Conservation (phyloP, 2,329 filamentous ascomycete species). For the Zasmidium angulare region DNA sequence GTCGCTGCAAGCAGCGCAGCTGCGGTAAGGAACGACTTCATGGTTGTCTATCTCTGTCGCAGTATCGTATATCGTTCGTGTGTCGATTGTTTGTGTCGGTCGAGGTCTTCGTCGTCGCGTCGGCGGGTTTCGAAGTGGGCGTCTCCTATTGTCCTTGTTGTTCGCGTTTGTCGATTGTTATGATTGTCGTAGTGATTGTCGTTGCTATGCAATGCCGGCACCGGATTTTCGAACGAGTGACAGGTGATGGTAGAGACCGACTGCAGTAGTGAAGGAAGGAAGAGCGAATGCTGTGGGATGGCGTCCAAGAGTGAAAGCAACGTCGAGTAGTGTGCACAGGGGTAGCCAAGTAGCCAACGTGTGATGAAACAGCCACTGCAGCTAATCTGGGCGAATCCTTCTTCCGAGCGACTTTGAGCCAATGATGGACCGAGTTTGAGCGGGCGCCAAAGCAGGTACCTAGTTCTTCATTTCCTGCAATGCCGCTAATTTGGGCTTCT, state of each 20-base stretch:
- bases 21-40: conserved; percentile 34
- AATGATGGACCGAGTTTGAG: too few species aligned
- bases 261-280: conserved; percentile 6
- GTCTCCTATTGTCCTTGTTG: conserved; percentile 1
- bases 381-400: too few species aligned
- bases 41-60: conserved; percentile 15
- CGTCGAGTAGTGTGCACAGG: too few species aligned
- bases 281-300: background rate
- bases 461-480: too few species aligned
- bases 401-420: too few species aligned
- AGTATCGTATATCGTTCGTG: background rate
- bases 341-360: too few species aligned
- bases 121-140: background rate
- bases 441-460: too few species aligned
- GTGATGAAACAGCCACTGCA: too few species aligned
- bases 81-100: background rate
- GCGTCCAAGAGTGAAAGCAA: background rate
- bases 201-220: conserved; percentile 11
- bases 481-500: too few species aligned
- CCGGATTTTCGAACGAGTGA: conserved; percentile 6
- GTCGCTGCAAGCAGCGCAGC: conserved; percentile 32
- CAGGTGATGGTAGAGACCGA: conserved; percentile 10
- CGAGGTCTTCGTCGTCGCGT: background rate
- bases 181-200: too few species aligned
- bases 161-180: conserved; percentile 1